A percentile compares a stretch with the other conserved stretches of the same genome.
Conservation (phyloP, 2,329 filamentous ascomycete genomes). For the Aspergillus amoenus region DNA sequence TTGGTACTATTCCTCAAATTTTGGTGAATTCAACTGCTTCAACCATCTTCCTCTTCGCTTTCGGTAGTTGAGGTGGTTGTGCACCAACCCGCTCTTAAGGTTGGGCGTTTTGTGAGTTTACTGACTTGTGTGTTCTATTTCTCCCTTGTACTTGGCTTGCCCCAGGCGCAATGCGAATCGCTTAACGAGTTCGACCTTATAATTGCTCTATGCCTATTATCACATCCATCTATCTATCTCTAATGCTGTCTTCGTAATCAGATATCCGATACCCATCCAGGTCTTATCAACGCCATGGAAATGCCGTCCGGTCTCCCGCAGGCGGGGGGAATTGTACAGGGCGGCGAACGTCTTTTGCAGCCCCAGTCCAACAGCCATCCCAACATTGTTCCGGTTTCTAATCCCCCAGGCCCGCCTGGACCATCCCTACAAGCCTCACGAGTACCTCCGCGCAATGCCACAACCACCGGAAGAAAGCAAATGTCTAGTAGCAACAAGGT, state of each 20-base stretch:
- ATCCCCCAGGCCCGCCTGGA: conserved; percentile 8
- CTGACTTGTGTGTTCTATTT: not conserved
- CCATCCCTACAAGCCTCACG: conserved; percentile 3
- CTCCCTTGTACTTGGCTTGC: not conserved
- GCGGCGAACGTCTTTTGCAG: conserved; percentile 12
- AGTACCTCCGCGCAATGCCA: conserved; percentile 6
- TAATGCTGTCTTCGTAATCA: no score
- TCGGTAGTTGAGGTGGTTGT: not conserved
- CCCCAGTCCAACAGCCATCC: conserved; percentile 5
- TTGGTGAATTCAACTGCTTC: not conserved
- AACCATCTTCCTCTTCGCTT: not conserved
- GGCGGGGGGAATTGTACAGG: conserved; percentile 4
- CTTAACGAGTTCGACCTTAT: no score
- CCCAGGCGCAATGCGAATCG: not conserved
- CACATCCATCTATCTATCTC: not conserved
- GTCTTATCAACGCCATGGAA: conserved; percentile 13
- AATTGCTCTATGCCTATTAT: not conserved
- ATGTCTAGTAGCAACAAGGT: conserved; percentile 24
- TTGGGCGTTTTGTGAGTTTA: not conserved
- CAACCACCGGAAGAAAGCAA: conserved; percentile 14
- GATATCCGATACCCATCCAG: not conserved
- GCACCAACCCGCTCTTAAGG: not conserved
- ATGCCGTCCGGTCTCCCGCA: conserved; percentile 13
- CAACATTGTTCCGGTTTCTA: conserved; percentile 13
- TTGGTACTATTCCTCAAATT: not conserved